Conservation (phyloP, 768 basidiomycete species). For the Mycena albidolilacea region DNA sequence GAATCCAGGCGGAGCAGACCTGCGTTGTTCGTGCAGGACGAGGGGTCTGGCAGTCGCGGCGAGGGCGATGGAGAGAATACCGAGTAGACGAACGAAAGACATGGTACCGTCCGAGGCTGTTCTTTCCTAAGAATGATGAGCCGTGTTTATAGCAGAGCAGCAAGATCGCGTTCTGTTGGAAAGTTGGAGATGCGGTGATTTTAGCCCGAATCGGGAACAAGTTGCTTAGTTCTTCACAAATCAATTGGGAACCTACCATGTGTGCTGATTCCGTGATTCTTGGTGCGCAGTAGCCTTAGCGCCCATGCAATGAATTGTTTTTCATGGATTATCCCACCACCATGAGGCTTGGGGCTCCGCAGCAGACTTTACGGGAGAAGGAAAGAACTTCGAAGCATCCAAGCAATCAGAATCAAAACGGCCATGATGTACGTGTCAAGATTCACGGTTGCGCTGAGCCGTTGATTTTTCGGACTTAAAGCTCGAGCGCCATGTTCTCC, state of each 20-base stretch:
- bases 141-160: too few species aligned
- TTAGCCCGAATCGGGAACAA: not conserved
- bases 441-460: constrained; percentile 4
- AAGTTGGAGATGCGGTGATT: not conserved
- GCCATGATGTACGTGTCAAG: constrained; percentile 15
- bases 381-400: constrained; percentile 5
- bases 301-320: constrained; percentile 15
- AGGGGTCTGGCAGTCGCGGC: too few species aligned
- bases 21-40: not conserved
- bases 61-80: too few species aligned
- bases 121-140: too few species aligned
- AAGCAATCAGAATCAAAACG: constrained; percentile 11
- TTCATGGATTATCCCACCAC: constrained; percentile 25
- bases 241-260: constrained; percentile 5
- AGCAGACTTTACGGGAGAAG: constrained; percentile 16
- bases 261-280: constrained; percentile 22
- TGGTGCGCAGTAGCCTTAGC: constrained; percentile 19
- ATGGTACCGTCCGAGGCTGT: too few species aligned
- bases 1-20: constrained; percentile 41
- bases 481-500: constrained; percentile 11
- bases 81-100: too few species aligned
- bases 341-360: constrained; percentile 11
- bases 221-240: constrained; percentile 1
- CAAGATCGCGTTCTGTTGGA: too few species aligned
- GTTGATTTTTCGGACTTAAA: constrained; percentile 16